Percentiles rank a stretch among this genome's conserved stretches.
Evolutionary conservation across 2,329 filamentous ascomycete genomes (phyloP).

Genomic region (Alternaria infectoria): DNA sequence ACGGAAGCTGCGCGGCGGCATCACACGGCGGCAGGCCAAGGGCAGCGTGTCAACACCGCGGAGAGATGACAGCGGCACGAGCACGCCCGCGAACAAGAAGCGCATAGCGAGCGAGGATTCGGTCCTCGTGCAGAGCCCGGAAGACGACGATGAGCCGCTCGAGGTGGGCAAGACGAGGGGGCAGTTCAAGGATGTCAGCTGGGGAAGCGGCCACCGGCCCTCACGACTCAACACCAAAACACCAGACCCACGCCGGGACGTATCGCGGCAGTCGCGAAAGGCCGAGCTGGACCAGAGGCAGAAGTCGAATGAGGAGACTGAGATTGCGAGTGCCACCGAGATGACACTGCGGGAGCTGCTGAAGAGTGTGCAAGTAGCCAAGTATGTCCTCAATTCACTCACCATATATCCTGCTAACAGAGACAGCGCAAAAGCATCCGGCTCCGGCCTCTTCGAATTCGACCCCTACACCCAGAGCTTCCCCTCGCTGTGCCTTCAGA

Average conservation of each 20-base stretch:
- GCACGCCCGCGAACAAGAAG: slow-evolving; percentile 31
- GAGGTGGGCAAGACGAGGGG: slow-evolving; percentile 41
- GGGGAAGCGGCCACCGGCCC: slow-evolving; percentile 79
- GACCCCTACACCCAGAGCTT: slow-evolving; percentile 86
- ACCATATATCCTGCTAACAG: not conserved
- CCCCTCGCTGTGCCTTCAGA: slow-evolving; percentile 80
- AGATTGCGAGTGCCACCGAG: slow-evolving; percentile 83
- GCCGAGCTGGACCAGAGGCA: slow-evolving; percentile 68
- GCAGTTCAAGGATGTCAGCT: slow-evolving; percentile 68
- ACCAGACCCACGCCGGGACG: slow-evolving; percentile 46
- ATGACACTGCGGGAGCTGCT: slow-evolving; percentile 83
- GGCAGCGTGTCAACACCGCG: slow-evolving; percentile 59
- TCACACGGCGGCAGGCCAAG: slow-evolving; percentile 84
- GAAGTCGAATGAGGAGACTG: slow-evolving; percentile 71
- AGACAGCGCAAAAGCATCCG: slow-evolving; percentile 53
- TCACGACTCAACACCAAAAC: slow-evolving; percentile 54
- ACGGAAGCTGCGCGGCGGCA: slow-evolving; percentile 77
- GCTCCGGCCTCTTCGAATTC: slow-evolving; percentile 70
- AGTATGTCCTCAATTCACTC: slow-evolving; percentile 56
- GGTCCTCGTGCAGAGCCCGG: slow-evolving; percentile 32
- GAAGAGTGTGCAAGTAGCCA: slow-evolving; percentile 80
- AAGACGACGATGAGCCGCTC: slow-evolving; percentile 23
- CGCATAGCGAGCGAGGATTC: slow-evolving; percentile 35
- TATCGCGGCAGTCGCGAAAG: slow-evolving; percentile 53
- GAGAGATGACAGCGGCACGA: slow-evolving; percentile 55